Evolutionary conservation across 768 basidiomycete genomes (phyloP).

Genomic region (Hericium coralloides): DNA sequence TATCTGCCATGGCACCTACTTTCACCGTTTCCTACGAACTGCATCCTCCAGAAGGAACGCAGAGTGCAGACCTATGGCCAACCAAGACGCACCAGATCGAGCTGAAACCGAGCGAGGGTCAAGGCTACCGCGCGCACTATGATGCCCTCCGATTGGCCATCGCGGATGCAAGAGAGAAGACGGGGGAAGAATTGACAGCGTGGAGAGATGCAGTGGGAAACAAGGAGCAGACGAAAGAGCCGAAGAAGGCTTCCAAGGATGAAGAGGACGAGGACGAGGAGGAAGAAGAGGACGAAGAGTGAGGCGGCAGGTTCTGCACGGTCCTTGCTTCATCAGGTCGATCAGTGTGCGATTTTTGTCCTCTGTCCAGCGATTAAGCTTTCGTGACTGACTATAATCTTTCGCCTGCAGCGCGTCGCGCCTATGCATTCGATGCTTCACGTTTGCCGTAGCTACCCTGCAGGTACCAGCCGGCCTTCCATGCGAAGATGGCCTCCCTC

Average conservation of each 20-base stretch:
- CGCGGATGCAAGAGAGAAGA: slow-evolving; percentile 37
- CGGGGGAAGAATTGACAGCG: slow-evolving; percentile 61
- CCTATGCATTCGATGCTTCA: no score
- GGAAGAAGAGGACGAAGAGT: slow-evolving; percentile 32
- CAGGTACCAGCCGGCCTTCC: no score
- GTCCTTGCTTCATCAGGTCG: no score
- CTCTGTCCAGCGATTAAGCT: no score
- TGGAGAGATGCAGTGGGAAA: slow-evolving; percentile 73
- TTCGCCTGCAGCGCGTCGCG: no score
- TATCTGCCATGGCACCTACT: slow-evolving; percentile 16
- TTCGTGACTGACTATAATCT: no score
- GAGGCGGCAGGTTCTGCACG: no score
- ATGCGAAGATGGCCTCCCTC: no score
- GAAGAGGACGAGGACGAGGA: slow-evolving; percentile 39
- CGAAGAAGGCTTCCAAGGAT: slow-evolving; percentile 28
- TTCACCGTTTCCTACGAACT: slow-evolving; percentile 37
- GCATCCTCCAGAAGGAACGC: slow-evolving; percentile 28
- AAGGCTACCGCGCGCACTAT: slow-evolving; percentile 37
- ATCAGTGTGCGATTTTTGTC: no score
- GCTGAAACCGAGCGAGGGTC: slow-evolving; percentile 3
- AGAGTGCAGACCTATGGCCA: slow-evolving; percentile 14
- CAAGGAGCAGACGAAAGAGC: slow-evolving; percentile 53
- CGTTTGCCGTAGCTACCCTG: no score
- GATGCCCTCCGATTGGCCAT: slow-evolving; percentile 38
- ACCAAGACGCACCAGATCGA: slow-evolving; percentile 20